These are phyloP conservation scores for Nicotiana undulata DNA, from an alignment of 257 asterid genomes.

Conservation along the genomic window DNA sequence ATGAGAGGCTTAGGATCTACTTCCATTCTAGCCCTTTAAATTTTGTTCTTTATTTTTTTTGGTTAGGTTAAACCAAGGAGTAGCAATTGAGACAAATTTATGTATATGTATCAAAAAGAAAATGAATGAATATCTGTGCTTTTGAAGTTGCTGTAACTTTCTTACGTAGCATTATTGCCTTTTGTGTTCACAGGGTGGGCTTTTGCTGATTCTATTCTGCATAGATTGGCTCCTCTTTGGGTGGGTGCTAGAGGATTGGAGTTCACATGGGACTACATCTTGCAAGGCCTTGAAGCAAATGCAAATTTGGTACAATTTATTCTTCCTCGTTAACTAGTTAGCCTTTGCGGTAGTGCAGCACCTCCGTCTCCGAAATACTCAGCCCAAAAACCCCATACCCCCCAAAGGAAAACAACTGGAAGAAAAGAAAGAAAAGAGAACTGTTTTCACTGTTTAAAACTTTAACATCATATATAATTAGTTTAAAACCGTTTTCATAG, in stretches of 20 bases:
- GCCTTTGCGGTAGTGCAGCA: neutral
- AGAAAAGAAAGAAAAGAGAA: neutral
- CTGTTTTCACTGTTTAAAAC: neutral
- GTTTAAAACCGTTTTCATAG: no score
- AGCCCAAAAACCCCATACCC: neutral
- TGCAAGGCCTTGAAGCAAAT: conserved; percentile 97
- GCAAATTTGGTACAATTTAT: conserved; percentile 68
- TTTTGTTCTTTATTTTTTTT: neutral
- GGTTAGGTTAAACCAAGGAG: neutral
- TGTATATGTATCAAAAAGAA: neutral
- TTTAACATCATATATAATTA: neutral
- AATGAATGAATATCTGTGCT: neutral
- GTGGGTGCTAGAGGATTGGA: conserved; percentile 97
- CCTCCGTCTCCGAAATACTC: neutral
- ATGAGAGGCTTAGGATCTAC: neutral
- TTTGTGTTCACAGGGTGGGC: conserved; percentile 78
- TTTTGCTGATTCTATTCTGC: conserved; percentile 95
- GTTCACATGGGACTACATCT: conserved; percentile 92
- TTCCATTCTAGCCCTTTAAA: neutral
- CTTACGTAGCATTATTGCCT: conserved; percentile 8
- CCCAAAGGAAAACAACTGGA: neutral
- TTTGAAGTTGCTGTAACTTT: neutral
- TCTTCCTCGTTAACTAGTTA: neutral
- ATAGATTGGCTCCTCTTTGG: conserved; percentile 97
- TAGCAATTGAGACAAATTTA: neutral